A percentile compares a stretch with the other conserved stretches of the same genome.
phyloP scores from a whole-genome alignment of 108 stramenopile species.

The Conticribra guillardii region DNA sequence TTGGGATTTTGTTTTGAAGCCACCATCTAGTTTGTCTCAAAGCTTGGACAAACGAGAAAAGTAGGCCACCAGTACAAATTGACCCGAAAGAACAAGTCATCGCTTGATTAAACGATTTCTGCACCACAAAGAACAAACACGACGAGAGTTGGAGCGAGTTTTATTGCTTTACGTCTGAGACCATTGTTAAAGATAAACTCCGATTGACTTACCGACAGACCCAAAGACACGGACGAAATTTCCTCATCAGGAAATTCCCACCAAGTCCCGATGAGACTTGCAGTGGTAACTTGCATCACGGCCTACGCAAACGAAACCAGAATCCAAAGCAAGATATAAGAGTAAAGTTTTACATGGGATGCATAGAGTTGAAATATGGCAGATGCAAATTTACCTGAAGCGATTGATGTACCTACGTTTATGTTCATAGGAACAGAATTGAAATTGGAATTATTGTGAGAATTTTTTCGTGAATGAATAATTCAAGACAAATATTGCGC shows the following conservation, averaged over 20 bases:
- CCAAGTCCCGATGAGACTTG: neutral
- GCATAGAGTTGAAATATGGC: too few relatives aligned
- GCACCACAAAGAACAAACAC: slow-evolving; percentile 46
- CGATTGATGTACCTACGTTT: neutral
- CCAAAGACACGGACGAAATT: neutral
- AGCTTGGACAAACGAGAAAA: slow-evolving; percentile 70
- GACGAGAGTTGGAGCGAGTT: slow-evolving; percentile 13
- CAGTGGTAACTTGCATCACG: neutral
- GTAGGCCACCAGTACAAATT: slow-evolving; percentile 81
- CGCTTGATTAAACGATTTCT: slow-evolving; percentile 53
- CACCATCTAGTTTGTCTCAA: slow-evolving; percentile 10
- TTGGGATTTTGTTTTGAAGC: neutral
- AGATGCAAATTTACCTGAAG: neutral
- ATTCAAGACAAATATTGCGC: neutral
- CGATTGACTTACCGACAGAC: neutral
- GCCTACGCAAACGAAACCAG: too few relatives aligned
- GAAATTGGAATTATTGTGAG: too few relatives aligned
- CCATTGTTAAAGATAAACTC: neutral
- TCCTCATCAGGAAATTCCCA: slow-evolving; percentile 73
- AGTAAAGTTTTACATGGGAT: too few relatives aligned
- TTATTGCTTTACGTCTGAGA: too few relatives aligned
- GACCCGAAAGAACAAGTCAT: slow-evolving; percentile 68
- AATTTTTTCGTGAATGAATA: too few relatives aligned
- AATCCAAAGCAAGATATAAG: too few relatives aligned
- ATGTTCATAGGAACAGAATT: too few relatives aligned